These are phyloP conservation scores for Rubia tinctorum DNA, from an alignment of 305 asterid genomes.

Conservation along the genomic window DNA sequence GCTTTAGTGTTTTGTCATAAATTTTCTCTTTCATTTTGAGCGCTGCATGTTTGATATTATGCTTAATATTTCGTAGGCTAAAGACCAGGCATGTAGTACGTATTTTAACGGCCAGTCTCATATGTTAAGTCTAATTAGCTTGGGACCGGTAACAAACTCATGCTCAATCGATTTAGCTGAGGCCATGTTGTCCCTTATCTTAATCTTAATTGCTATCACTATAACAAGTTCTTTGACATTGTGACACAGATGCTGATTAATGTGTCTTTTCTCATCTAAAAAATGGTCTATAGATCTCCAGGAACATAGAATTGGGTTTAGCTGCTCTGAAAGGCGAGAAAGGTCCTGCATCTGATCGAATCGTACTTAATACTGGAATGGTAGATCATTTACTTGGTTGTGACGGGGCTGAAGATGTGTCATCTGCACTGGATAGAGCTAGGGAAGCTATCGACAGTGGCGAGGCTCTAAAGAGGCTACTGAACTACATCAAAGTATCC, in stretches of 20 bases:
- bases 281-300: conserved; percentile 45
- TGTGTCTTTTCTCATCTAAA: conserved; percentile 1
- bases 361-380: conserved; percentile 88
- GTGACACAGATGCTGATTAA: conserved; percentile 9
- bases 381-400: conserved; percentile 91
- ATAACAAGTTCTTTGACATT: not conserved
- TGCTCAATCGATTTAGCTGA: not conserved
- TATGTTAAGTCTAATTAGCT: not conserved
- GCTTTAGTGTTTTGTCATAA: not conserved
- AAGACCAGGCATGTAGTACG: not conserved
- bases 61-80: not conserved
- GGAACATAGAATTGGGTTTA: conserved; percentile 83
- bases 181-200: not conserved
- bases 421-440: conserved; percentile 74
- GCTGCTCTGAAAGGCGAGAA: conserved; percentile 81
- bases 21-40: not conserved
- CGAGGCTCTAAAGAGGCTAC: conserved; percentile 64
- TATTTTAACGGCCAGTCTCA: not conserved
- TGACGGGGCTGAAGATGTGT: conserved; percentile 77
- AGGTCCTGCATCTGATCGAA: conserved; percentile 92
- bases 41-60: not conserved
- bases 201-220: not conserved
- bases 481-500: conserved; percentile 68
- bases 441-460: conserved; percentile 93
- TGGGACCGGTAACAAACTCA: not conserved